phyloP scores from a whole-genome alignment of 2,329 filamentous ascomycete species.

The Pestalotiopsis sp. region DNA sequence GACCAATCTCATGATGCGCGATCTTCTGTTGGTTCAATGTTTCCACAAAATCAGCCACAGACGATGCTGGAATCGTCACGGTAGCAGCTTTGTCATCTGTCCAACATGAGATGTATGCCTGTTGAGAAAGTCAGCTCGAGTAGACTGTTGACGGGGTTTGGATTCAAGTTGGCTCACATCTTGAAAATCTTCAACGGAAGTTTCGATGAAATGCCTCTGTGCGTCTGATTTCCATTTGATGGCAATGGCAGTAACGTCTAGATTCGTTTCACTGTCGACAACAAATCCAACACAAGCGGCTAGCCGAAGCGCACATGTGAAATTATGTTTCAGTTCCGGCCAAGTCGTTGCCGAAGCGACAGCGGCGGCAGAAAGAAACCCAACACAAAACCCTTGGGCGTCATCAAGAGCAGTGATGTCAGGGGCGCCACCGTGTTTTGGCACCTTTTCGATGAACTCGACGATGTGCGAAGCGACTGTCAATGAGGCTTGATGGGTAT shows the following conservation, averaged over 20 bases:
- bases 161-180: not conserved
- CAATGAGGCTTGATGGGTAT: not conserved
- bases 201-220: not conserved
- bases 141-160: not conserved
- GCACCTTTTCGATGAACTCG: not conserved
- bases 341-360: not conserved
- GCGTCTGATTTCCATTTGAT: not conserved
- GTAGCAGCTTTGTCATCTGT: not conserved
- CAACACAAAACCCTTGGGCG: not conserved
- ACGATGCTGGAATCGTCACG: not conserved
- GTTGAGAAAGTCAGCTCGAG: not conserved
- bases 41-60: not conserved
- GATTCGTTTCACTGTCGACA: not conserved
- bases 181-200: not conserved
- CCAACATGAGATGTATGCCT: conserved; percentile 1
- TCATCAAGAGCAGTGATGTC: not conserved
- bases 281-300: not conserved
- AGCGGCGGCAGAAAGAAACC: not conserved
- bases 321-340: not conserved
- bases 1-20: not conserved
- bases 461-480: not conserved
- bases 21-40: not conserved
- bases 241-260: not conserved
- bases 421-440: not conserved
- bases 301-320: not conserved